Conservation (phyloP, 1,284 basidiomycete species). For the Tilletia horrida region DNA sequence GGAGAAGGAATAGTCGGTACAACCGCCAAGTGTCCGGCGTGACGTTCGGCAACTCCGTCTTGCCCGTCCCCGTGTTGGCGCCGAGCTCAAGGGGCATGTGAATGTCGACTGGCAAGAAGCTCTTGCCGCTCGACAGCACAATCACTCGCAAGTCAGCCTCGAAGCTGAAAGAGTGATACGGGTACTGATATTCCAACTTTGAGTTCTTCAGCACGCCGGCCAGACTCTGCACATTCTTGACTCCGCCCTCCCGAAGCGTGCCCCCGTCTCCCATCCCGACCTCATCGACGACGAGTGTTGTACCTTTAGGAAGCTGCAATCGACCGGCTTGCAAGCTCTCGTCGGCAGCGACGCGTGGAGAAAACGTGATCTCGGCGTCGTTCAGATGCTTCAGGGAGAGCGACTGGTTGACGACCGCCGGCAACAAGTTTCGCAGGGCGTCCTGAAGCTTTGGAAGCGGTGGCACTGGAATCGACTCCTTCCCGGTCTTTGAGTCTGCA, state of each 20-base stretch:
- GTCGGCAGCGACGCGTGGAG: constrained; percentile 59
- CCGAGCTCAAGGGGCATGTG: constrained; percentile 29
- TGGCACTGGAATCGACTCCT: constrained; percentile 58
- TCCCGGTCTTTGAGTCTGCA: constrained; percentile 18
- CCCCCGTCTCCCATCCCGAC: constrained; percentile 66
- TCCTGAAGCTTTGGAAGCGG: constrained; percentile 63
- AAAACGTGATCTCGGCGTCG: constrained; percentile 36
- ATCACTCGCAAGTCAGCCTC: constrained; percentile 70
- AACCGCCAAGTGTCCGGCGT: neutral
- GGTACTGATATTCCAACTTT: constrained; percentile 74
- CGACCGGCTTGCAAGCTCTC: constrained; percentile 72
- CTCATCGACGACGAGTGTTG: constrained; percentile 68
- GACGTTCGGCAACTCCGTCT: constrained; percentile 21
- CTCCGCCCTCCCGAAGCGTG: constrained; percentile 64
- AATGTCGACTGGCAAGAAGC: constrained; percentile 53
- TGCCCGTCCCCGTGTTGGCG: constrained; percentile 25
- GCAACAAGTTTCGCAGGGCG: constrained; percentile 60
- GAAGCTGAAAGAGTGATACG: constrained; percentile 71
- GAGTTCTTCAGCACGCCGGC: constrained; percentile 69
- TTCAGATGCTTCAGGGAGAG: constrained; percentile 61
- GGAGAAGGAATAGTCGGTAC: neutral
- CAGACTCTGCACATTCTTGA: constrained; percentile 68
- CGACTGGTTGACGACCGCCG: constrained; percentile 61
- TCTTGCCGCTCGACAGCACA: constrained; percentile 66
- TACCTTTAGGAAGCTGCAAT: constrained; percentile 69